A percentile compares a stretch with the other conserved stretches of the same genome.
Conservation (phyloP, 768 basidiomycete genomes). For the Lactarius vividus region DNA sequence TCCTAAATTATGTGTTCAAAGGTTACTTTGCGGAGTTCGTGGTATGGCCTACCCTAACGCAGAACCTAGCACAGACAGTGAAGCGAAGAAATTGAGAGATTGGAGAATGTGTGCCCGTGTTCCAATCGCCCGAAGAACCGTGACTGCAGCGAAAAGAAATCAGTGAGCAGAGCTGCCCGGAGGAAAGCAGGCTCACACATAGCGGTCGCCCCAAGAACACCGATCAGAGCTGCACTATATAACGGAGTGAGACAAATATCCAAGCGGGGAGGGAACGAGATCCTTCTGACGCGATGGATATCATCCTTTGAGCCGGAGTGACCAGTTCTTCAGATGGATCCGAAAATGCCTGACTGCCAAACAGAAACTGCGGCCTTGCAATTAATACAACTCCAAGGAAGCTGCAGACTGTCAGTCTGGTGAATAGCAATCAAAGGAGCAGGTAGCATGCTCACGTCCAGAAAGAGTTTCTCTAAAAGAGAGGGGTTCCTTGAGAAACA, state of each 20-base stretch:
- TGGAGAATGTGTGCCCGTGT: slow-evolving; percentile 75
- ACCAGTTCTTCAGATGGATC: slow-evolving; percentile 21
- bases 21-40: too few species aligned
- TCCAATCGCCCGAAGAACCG: slow-evolving; percentile 64
- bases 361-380: slow-evolving; percentile 72
- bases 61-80: slow-evolving; percentile 48
- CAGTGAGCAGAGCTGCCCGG: neutral
- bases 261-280: neutral
- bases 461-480: neutral
- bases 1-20: slow-evolving; percentile 34
- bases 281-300: slow-evolving; percentile 53
- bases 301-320: slow-evolving; percentile 43
- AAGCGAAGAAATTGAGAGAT: slow-evolving; percentile 63
- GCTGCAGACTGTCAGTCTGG: neutral
- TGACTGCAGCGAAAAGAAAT: slow-evolving; percentile 36
- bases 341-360: slow-evolving; percentile 41
- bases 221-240: slow-evolving; percentile 55
- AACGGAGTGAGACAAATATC: neutral
- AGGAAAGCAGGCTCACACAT: slow-evolving; percentile 52
- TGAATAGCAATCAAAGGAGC: neutral
- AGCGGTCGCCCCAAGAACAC: slow-evolving; percentile 61
- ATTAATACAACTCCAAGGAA: slow-evolving; percentile 38
- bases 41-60: slow-evolving; percentile 32
- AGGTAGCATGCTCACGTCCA: neutral
- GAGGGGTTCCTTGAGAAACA: neutral